Percentiles rank a stretch among this genome's conserved stretches.
Evolutionary conservation across 2,329 filamentous ascomycete genomes (phyloP).

Genomic region (Chaetomium strumarium): DNA sequence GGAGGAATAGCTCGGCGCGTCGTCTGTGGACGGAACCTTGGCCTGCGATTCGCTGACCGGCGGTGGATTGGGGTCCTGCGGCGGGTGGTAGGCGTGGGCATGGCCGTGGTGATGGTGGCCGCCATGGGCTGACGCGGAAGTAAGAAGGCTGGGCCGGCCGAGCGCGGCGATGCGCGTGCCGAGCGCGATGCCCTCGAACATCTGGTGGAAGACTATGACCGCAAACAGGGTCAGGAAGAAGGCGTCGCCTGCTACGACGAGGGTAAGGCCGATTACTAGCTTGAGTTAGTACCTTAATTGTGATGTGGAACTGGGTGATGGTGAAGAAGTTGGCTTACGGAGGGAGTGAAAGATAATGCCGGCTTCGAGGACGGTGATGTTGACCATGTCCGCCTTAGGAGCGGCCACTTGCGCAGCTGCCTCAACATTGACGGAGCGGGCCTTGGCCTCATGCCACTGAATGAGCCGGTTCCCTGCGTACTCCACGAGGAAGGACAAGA

Average conservation of each 20-base stretch:
- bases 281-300: background rate
- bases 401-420: slow-evolving; percentile 19
- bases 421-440: slow-evolving; percentile 24
- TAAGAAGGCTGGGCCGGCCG: slow-evolving; percentile 47
- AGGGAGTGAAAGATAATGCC: slow-evolving; percentile 73
- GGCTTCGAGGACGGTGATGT: slow-evolving; percentile 64
- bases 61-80: slow-evolving; percentile 9
- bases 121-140: slow-evolving; percentile 41
- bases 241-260: slow-evolving; percentile 54
- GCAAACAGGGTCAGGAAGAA: slow-evolving; percentile 53
- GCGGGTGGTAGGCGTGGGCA: slow-evolving; percentile 11
- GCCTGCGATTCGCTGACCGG: background rate
- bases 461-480: slow-evolving; percentile 58
- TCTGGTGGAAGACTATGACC: slow-evolving; percentile 72
- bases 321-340: slow-evolving; percentile 37
- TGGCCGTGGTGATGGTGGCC: slow-evolving; percentile 9
- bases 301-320: background rate
- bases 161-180: slow-evolving; percentile 64
- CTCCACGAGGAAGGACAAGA: slow-evolving; percentile 67
- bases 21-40: slow-evolving; percentile 6
- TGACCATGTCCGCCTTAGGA: slow-evolving; percentile 43
- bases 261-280: slow-evolving; percentile 57
- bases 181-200: slow-evolving; percentile 71
- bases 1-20: background rate
- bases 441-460: slow-evolving; percentile 27